These are phyloP conservation scores for Hanseniaspora pseudoguilliermondii DNA, from an alignment of 805 yeast species.

Conservation along the genomic window DNA sequence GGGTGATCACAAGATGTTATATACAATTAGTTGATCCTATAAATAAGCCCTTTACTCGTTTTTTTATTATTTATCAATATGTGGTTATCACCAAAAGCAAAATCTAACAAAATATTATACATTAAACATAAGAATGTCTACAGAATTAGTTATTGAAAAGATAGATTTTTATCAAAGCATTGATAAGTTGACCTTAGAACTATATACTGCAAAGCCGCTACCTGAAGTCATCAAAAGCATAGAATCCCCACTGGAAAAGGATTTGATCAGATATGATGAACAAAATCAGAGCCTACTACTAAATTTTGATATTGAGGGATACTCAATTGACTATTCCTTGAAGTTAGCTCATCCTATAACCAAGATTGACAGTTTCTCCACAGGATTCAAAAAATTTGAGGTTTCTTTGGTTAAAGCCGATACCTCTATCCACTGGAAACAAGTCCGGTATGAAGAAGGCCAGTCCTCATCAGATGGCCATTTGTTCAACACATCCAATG, in stretches of 20 bases:
- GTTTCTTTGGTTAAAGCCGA: constrained; percentile 40
- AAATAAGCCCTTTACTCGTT: too few relatives aligned
- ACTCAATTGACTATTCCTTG: constrained; percentile 30
- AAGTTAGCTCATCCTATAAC: constrained; percentile 7
- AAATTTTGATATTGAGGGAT: constrained; percentile 18
- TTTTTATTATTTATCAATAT: too few relatives aligned
- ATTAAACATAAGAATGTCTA: background rate
- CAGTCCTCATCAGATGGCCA: background rate
- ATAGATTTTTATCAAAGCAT: constrained; percentile 67
- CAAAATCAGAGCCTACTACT: constrained; percentile 30
- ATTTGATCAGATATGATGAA: constrained; percentile 28
- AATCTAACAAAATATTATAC: too few relatives aligned
- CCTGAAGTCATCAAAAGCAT: constrained; percentile 1
- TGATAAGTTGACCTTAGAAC: constrained; percentile 45
- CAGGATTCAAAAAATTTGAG: constrained; percentile 60
- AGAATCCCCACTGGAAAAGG: background rate
- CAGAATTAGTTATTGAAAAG: constrained; percentile 25
- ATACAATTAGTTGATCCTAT: too few relatives aligned
- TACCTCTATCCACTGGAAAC: constrained; percentile 39
- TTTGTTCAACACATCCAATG: constrained; percentile 7
- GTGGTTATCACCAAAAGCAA: too few relatives aligned
- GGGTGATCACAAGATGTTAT: too few relatives aligned
- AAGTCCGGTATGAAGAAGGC: constrained; percentile 26
- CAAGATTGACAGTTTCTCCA: constrained; percentile 28
- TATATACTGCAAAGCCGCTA: constrained; percentile 55